Percentiles rank a stretch among this genome's conserved stretches.
Conservation (phyloP, 441 rosid genomes). For the Populus hybrid region DNA sequence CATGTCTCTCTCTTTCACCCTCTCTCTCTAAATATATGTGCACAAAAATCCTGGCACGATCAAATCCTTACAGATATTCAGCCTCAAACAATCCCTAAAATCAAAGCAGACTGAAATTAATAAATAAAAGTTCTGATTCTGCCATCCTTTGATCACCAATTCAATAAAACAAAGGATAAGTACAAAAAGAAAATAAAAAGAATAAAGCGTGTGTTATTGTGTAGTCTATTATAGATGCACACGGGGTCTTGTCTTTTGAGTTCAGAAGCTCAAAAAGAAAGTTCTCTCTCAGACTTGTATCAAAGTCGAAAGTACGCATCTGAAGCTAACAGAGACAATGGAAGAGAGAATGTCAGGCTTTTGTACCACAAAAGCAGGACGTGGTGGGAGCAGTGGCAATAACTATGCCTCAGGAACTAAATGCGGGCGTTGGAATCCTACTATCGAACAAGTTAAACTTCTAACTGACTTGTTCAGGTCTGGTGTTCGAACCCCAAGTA, state of each 20-base stretch:
- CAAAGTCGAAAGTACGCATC: background rate
- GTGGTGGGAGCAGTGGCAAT: conserved; percentile 9
- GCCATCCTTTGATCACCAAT: conserved; percentile 28
- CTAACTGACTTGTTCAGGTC: conserved; percentile 82
- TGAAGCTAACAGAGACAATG: conserved; percentile 24
- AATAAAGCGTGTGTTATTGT: background rate
- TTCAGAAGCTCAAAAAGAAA: conserved; percentile 33
- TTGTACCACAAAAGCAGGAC: conserved; percentile 47
- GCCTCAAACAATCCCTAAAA: conserved; percentile 40
- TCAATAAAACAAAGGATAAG: conserved; percentile 27
- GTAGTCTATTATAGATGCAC: conserved; percentile 34
- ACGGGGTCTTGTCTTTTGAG: conserved; percentile 40
- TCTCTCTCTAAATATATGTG: conserved; percentile 1
- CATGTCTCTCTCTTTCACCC: conserved; percentile 24
- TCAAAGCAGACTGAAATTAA: conserved; percentile 37
- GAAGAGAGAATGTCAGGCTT: conserved; percentile 63
- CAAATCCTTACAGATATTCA: conserved; percentile 28
- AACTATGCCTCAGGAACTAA: conserved; percentile 53
- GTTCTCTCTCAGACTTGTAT: conserved; percentile 21
- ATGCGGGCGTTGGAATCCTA: conserved; percentile 97
- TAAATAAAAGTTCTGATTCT: conserved; percentile 31
- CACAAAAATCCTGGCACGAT: conserved; percentile 55
- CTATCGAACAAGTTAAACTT: conserved; percentile 83
- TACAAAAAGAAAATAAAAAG: conserved; percentile 3
- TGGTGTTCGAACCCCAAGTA: conserved; percentile 83